Percentiles rank a stretch among this genome's conserved stretches.
Conservation (phyloP, 352 stramenopile species). For the Phytophthora agathidicida region DNA sequence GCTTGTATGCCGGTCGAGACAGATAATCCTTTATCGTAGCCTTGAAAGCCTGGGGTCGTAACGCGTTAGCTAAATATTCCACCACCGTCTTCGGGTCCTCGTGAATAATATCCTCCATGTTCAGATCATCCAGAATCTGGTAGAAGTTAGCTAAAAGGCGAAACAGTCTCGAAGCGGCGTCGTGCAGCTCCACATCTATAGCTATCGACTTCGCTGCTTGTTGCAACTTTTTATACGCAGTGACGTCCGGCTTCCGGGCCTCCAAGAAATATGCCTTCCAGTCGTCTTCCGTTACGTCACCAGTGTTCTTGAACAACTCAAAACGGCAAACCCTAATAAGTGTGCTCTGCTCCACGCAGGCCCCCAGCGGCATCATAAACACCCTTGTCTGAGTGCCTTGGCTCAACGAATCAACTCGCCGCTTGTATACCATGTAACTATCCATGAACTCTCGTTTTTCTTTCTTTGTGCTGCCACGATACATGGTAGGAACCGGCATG, state of each 20-base stretch:
- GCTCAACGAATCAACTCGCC: background rate
- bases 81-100: conserved; percentile 4
- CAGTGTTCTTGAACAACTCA: conserved; percentile 6
- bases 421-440: conserved; percentile 6
- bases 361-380: background rate
- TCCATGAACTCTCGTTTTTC: conserved; percentile 9
- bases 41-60: background rate
- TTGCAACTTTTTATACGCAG: conserved; percentile 6
- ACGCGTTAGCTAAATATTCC: background rate
- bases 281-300: conserved; percentile 7
- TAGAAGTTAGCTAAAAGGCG: conserved; percentile 1
- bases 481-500: background rate
- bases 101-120: conserved; percentile 6
- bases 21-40: conserved; percentile 4
- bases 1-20: conserved; percentile 1
- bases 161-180: conserved; percentile 4
- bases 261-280: conserved; percentile 10
- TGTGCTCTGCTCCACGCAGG: conserved; percentile 7
- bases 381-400: background rate
- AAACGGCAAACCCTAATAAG: background rate
- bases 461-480: conserved; percentile 7
- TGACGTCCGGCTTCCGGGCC: conserved; percentile 3
- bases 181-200: conserved; percentile 4
- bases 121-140: conserved; percentile 3
- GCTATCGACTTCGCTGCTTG: background rate